A percentile compares a stretch with the other conserved stretches of the same genome.
Evolutionary conservation across 495 filamentous ascomycete species (phyloP).

Genomic region (Podospora pseudocomata): DNA sequence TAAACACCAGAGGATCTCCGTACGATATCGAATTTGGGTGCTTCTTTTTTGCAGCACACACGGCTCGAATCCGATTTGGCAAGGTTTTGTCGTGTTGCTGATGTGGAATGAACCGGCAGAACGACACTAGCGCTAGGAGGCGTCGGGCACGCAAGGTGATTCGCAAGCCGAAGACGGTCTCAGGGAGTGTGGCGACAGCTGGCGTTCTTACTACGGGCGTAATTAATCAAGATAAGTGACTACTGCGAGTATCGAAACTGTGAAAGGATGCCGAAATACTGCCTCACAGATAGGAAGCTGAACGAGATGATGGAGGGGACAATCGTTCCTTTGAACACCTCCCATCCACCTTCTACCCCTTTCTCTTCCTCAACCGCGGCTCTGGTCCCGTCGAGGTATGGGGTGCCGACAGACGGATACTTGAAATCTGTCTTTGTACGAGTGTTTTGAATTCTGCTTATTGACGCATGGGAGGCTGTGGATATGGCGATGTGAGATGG

Average conservation of each 20-base stretch:
- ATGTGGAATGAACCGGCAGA: background rate
- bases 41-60: background rate
- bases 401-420: conserved; percentile 7
- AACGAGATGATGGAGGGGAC: background rate
- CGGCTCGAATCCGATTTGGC: background rate
- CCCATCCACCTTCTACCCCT: background rate
- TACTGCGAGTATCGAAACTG: background rate
- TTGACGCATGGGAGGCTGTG: background rate
- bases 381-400: background rate
- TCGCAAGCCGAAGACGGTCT: background rate
- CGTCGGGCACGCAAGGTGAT: background rate
- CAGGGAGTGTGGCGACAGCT: background rate
- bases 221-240: background rate
- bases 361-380: background rate
- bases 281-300: background rate
- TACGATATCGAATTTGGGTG: background rate
- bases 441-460: background rate
- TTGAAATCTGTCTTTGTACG: conserved; percentile 8
- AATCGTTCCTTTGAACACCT: background rate
- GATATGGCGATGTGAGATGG: background rate
- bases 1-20: background rate
- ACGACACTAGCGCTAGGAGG: background rate
- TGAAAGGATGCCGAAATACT: background rate
- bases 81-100: background rate
- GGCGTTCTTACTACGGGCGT: background rate